Evolutionary conservation across 1,284 basidiomycete genomes (phyloP), one percentile per base, ranked within the genome.

Genomic region (Apiotrichum mycotoxinovorans): DNA sequence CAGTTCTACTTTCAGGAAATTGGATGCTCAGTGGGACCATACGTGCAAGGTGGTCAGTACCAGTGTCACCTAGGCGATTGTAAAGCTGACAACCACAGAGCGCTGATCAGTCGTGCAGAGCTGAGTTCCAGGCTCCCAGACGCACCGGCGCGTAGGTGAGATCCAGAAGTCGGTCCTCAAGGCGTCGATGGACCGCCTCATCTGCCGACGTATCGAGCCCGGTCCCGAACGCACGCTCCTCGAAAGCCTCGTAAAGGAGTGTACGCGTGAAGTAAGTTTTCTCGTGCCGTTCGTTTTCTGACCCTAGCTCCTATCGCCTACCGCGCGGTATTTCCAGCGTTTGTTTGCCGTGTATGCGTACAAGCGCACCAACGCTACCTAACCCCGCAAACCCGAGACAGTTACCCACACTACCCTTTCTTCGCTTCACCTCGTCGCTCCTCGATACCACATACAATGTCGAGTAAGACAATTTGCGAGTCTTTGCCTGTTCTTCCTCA

Each of bases 311-410:
- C 55, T 58, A 10, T 48, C 49, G 12, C 60, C 65, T 11, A 48
- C 57, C 14, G 57, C 70, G 3, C 62, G 59, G 7, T 73, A 66
- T 50, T 63, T 64, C 40, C 74, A 76, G 51, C 58, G 70, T 22
- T 56, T 72, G 3, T 70, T 68, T 41, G 71, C 72, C 8, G 69
- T 75, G 17, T 74, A 69, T 52, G 73, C 74, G 3, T 63, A 61
- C 43, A 75, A 75, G 57, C 52, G 46, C 34, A 22, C 22, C 44
- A 11, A 15, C 2, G 20, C 26, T 18, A 11, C 12, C 11, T 11
- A 14, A 25, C 17, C 10, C 30, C 30, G 30, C n/a, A n/a, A n/a
- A n/a, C n/a, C n/a, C n/a, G n/a, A n/a, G n/a, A n/a, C n/a, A n/a
- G n/a, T n/a, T n/a, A n/a, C n/a, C 14, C 47, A 48, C 22, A 38